Base-by-base conservation (phyloP, 306 rosid species). In the Corylus heterophylla region DNA sequence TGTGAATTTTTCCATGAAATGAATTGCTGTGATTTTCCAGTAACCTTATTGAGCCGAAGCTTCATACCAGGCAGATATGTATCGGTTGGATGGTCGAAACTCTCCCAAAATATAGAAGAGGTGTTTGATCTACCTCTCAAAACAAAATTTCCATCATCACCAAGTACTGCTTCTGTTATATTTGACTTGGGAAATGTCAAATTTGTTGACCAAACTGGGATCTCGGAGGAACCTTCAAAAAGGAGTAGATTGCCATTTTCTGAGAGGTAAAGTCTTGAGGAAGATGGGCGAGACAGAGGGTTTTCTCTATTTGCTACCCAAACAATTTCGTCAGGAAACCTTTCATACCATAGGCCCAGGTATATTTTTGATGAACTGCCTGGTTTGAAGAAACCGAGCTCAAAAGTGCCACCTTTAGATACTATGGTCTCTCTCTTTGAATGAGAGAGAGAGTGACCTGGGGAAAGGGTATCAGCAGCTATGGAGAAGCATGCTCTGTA, bases 281-380 rank as follows among this genome's bases (percentile, higher is more conserved):
- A 63, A 14, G 69, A 63, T 31, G 45, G 69, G 0, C 6, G 22
- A 12, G 20, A 29, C 20, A 63, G 14, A 29, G 44, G 69, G 20
- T 63, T 63, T 35, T 63, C 69, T 63, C 69, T 63, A 63, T 63
- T 63, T 63, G 69, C 69, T 20, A 63, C 47, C 69, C 69, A 31
- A 11, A 63, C 69, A 31, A 63, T 20, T 18, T 2, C 45, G 10
- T 31, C 14, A 14, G 12, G 25, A 63, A 63, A 13, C 20, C 0
- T 10, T 35, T 63, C 31, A 63, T 63, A 31, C 69, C 69, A 31
- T 63, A 63, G 31, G 18, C 69, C 42, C 8, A 63, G 47, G 69
- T 63, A 63, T 18, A 31, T 63, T 14, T 5, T 63, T 63, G 45
- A 31, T 13, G 45, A 31, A 63, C 11, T 1, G 1, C 18, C 45